Evolutionary conservation across 1,284 basidiomycete genomes (phyloP).

Genomic region (Cryptococcus maquisensis): DNA sequence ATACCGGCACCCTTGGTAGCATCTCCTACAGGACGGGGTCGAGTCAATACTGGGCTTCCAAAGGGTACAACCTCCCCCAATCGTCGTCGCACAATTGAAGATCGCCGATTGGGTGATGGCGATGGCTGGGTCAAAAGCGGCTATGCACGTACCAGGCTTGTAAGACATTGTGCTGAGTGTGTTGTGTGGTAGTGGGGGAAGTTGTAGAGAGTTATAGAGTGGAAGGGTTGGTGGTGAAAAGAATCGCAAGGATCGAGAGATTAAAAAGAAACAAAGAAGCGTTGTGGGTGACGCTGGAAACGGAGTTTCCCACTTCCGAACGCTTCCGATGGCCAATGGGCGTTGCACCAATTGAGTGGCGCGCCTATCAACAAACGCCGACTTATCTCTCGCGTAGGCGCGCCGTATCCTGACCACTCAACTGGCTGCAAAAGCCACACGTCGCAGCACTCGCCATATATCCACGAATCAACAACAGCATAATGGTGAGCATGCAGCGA

Average conservation of each 20-base stretch:
- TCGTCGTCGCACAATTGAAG: no score
- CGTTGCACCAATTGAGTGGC: not conserved
- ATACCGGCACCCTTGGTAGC: conserved; percentile 79
- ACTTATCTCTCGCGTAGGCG: not conserved
- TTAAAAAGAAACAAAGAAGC: conserved; percentile 3
- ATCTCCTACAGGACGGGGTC: conserved; percentile 61
- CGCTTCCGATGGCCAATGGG: conserved; percentile 15
- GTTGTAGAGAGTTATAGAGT: not conserved
- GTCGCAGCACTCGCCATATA: not conserved
- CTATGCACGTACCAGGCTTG: conserved; percentile 19
- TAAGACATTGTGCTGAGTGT: conserved; percentile 3
- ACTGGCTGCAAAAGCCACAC: not conserved
- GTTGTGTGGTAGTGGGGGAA: not conserved
- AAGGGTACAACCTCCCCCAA: no score
- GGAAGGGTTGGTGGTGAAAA: conserved; percentile 1
- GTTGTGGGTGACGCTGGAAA: not conserved
- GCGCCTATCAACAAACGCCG: not conserved
- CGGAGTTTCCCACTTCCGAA: conserved; percentile 10
- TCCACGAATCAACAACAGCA: not conserved
- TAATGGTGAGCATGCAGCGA: conserved; percentile 5
- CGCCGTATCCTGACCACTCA: not conserved
- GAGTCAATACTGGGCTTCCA: not conserved
- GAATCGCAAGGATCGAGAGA: not conserved
- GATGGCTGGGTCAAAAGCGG: no score
- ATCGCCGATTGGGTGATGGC: no score